Evolutionary conservation across 495 filamentous ascomycete species (phyloP).

Genomic region (Alectoria sarmentosa): DNA sequence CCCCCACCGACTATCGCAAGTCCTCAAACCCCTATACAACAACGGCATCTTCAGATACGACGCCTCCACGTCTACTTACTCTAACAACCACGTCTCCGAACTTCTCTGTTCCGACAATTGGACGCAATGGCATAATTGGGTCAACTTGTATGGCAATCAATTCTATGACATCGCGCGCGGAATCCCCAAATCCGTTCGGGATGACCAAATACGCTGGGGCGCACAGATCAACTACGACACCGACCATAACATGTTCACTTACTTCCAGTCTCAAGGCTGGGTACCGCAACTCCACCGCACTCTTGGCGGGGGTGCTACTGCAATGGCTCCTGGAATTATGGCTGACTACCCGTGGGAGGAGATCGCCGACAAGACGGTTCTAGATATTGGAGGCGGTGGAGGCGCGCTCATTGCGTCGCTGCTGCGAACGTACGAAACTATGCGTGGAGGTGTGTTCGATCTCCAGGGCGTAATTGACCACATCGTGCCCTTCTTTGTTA

Average conservation of each 20-base stretch:
- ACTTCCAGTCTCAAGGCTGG: slow-evolving; percentile 29
- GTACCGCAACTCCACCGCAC: slow-evolving; percentile 29
- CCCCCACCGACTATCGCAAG: no score
- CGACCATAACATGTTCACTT: slow-evolving; percentile 31
- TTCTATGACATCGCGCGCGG: slow-evolving; percentile 34
- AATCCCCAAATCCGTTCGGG: slow-evolving; percentile 22
- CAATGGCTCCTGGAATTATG: slow-evolving; percentile 31
- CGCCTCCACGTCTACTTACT: no score
- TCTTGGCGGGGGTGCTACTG: slow-evolving; percentile 29
- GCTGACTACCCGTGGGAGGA: slow-evolving; percentile 32
- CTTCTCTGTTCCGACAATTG: slow-evolving; percentile 24
- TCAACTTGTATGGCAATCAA: slow-evolving; percentile 30
- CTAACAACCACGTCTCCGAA: no score
- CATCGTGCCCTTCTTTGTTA: no score
- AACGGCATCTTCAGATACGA: no score
- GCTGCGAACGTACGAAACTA: slow-evolving; percentile 11
- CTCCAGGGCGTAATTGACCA: slow-evolving; percentile 21
- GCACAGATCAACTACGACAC: slow-evolving; percentile 33
- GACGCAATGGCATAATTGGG: slow-evolving; percentile 35
- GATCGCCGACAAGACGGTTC: slow-evolving; percentile 17
- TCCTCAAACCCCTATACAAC: no score
- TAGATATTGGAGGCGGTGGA: slow-evolving; percentile 27
- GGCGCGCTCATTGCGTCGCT: slow-evolving; percentile 21
- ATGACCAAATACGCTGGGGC: slow-evolving; percentile 14
- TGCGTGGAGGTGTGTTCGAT: slow-evolving; percentile 23